Evolutionary conservation across 169 alveolate genomes (phyloP), one percentile per base, ranked within the genome.

Genomic region (Plasmodium malariae): DNA sequence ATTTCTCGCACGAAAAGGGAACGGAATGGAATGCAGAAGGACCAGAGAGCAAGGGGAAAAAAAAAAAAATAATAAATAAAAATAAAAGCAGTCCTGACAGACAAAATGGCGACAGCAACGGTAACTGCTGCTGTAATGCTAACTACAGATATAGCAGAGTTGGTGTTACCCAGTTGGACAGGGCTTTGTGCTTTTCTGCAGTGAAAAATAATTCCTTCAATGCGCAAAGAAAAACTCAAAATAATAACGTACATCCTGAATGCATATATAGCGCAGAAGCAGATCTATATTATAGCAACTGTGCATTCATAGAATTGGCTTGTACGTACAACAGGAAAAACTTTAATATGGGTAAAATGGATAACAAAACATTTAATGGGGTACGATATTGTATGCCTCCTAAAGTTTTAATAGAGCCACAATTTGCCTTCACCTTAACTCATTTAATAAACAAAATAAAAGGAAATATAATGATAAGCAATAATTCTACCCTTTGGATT

Each of bases 101-200:
- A n/a, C n/a, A n/a, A n/a, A n/a, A 45, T 45, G n/a, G 6, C 26
- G 26, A 2, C 17, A 55, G 32, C 26, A 67, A 30, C 19, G 54
- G 36, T 34, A 40, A 24, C 2, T 14, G 3, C 12, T n/a, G 9
- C 9, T 14, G 7, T 59, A 92, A 94, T 88, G 91, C 93, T 69
- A 65, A 94, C 12, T 48, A 65, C 4, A 85, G 70, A 34, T 91
- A 74, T 37, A 90, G 88, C 24, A 95, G 89, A 80, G 97, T 95
- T 0, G 98, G 98, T 19, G 95, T 94, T 73, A 92, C 97, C 17
- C 86, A 90, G 45, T 94, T 93, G 51, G 95, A 94, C n/a, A 89
- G 97, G 67, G 92, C 95, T 93, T 90, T 93, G 59, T 94, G 97
- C 30, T 96, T 96, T 87, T 87, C 97, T 4, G 95, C 98, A 28